Evolutionary conservation across 176 grass and related monocot genomes (phyloP).

Genomic region (Rhynchospora tenuis): DNA sequence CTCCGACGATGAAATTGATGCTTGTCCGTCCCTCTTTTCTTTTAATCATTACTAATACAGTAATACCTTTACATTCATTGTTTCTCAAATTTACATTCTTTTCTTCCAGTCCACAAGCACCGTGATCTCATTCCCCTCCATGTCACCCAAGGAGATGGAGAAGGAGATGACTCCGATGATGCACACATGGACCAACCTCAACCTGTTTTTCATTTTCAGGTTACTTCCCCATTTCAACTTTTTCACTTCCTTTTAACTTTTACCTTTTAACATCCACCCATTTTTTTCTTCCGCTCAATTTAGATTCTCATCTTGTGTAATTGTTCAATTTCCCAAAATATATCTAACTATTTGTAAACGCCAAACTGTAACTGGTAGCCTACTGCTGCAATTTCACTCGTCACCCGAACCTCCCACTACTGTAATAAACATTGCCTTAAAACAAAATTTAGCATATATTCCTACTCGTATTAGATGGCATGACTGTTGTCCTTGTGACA

Average conservation of each 20-base stretch:
- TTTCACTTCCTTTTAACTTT: too few relatives aligned
- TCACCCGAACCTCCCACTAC: background rate
- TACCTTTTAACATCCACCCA: too few relatives aligned
- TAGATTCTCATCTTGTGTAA: too few relatives aligned
- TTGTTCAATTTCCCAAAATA: background rate
- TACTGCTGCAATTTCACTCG: too few relatives aligned
- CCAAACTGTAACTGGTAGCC: background rate
- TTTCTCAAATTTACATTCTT: too few relatives aligned
- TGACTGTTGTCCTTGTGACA: too few relatives aligned
- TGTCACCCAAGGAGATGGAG: conserved; percentile 31
- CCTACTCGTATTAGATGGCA: too few relatives aligned
- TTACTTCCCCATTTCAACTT: background rate
- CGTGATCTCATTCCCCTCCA: conserved; percentile 68
- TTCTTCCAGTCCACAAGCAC: conserved; percentile 75
- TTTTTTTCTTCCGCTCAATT: too few relatives aligned
- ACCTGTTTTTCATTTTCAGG: conserved; percentile 65
- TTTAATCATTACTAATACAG: background rate
- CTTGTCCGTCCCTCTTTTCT: conserved; percentile 36
- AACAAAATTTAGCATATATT: too few relatives aligned
- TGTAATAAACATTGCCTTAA: too few relatives aligned
- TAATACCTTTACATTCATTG: too few relatives aligned
- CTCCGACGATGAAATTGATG: conserved; percentile 73
- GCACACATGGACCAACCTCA: conserved; percentile 58
- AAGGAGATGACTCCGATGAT: conserved; percentile 40
- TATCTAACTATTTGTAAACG: background rate